A percentile compares a stretch with the other conserved stretches of the same genome.
These are phyloP conservation scores for Boehmeria nivea DNA, from an alignment of 306 rosid genomes.

Conservation along the genomic window DNA sequence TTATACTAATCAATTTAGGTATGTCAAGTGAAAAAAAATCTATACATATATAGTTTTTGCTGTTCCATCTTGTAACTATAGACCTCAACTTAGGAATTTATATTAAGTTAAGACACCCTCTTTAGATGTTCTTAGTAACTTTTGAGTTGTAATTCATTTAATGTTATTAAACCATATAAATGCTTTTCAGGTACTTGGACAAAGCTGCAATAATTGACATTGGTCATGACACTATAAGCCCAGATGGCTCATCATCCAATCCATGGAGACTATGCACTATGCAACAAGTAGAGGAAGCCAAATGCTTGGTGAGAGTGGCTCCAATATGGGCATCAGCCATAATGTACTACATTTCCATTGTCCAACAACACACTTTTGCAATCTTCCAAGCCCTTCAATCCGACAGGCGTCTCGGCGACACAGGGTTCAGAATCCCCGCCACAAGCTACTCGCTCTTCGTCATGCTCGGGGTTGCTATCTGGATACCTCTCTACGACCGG, in stretches of 20 bases:
- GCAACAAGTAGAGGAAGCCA: conserved; percentile 51
- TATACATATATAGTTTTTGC: neutral
- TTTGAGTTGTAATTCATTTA: too few species aligned
- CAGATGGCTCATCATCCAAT: conserved; percentile 24
- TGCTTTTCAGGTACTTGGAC: conserved; percentile 26
- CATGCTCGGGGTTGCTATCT: conserved; percentile 59
- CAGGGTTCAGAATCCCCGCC: conserved; percentile 57
- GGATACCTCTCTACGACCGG: conserved; percentile 63
- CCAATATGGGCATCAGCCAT: conserved; percentile 60
- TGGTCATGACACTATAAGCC: conserved; percentile 16
- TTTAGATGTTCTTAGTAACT: too few species aligned
- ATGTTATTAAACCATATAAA: too few species aligned
- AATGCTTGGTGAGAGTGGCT: conserved; percentile 57
- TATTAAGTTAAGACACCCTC: too few species aligned
- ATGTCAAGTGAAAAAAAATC: neutral
- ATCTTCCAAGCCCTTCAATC: conserved; percentile 87
- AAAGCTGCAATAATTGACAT: conserved; percentile 32
- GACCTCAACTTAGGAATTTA: too few species aligned
- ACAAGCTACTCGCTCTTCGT: conserved; percentile 54
- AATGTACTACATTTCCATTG: conserved; percentile 26
- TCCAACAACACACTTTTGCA: conserved; percentile 46
- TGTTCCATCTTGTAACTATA: too few species aligned
- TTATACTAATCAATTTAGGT: conserved; percentile 65
- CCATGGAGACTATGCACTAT: conserved; percentile 36
- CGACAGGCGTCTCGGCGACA: conserved; percentile 43